Conservation (phyloP, 2,329 filamentous ascomycete species). For the Xylariaceae sp. region DNA sequence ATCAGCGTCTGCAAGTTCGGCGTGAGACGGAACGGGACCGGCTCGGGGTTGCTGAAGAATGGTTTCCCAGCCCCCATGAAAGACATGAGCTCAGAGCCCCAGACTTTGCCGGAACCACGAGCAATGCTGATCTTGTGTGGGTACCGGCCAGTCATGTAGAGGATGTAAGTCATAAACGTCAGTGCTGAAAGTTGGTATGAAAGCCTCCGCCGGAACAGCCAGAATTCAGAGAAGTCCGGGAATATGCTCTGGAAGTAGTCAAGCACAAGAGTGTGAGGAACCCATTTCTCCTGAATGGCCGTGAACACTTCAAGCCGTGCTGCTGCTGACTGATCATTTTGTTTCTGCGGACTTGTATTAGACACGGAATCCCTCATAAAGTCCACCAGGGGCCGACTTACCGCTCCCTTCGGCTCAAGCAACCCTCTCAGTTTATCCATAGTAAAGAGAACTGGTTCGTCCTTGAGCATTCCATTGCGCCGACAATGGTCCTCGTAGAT, state of each 20-base stretch:
- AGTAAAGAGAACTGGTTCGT: conserved; percentile 89
- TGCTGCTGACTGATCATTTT: conserved; percentile 60
- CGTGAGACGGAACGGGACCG: conserved; percentile 93
- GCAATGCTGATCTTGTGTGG: conserved; percentile 94
- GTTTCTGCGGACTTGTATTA: conserved; percentile 41
- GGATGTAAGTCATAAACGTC: conserved; percentile 97
- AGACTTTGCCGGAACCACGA: conserved; percentile 81
- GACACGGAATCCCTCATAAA: too few relatives aligned
- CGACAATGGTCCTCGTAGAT: conserved; percentile 96
- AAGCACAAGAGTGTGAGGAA: conserved; percentile 72
- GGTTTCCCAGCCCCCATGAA: conserved; percentile 79
- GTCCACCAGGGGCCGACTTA: conserved; percentile 30
- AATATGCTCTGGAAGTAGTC: conserved; percentile 87
- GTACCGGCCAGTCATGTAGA: conserved; percentile 94
- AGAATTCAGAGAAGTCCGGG: conserved; percentile 87
- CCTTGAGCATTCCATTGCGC: conserved; percentile 78
- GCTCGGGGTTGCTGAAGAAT: conserved; percentile 89
- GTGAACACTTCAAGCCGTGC: conserved; percentile 87
- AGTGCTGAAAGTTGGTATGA: conserved; percentile 90
- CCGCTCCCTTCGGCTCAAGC: conserved; percentile 56
- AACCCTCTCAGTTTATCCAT: conserved; percentile 87
- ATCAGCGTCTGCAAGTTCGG: conserved; percentile 94
- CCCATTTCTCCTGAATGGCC: conserved; percentile 89
- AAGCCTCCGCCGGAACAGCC: conserved; percentile 96
- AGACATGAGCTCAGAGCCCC: conserved; percentile 91